Conservation (phyloP, 495 filamentous ascomycete genomes). For the Hypoxylon lienhwacheense region DNA sequence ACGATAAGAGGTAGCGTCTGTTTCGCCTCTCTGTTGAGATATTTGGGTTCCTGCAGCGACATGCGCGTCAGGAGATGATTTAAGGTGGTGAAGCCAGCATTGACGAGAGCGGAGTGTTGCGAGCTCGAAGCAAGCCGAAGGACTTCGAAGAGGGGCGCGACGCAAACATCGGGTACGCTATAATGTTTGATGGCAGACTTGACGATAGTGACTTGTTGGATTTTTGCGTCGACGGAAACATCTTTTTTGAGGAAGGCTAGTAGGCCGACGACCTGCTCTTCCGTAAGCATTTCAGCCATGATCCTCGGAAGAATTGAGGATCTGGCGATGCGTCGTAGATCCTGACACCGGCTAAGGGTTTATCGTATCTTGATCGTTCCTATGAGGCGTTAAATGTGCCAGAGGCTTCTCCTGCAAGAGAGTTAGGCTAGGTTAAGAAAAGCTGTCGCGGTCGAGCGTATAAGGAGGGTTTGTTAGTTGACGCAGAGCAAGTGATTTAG, state of each 20-base stretch:
- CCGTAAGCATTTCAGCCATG: conserved; percentile 61
- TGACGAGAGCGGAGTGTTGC: conserved; percentile 68
- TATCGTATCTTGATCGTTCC: conserved; percentile 11
- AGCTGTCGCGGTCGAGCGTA: conserved; percentile 7
- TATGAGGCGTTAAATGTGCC: no score
- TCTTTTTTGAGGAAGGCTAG: conserved; percentile 69
- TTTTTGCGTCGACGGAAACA: conserved; percentile 67
- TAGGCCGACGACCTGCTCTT: conserved; percentile 66
- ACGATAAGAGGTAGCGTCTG: conserved; percentile 71
- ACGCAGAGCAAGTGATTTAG: conserved; percentile 1
- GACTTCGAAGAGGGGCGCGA: conserved; percentile 72
- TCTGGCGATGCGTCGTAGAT: conserved; percentile 18
- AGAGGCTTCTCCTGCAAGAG: no score
- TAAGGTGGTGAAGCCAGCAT: conserved; percentile 79
- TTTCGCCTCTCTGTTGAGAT: conserved; percentile 63
- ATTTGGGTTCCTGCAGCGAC: conserved; percentile 74
- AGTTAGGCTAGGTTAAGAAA: background rate
- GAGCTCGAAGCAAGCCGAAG: conserved; percentile 67
- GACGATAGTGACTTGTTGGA: conserved; percentile 67
- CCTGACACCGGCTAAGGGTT: background rate
- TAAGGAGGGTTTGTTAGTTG: conserved; percentile 9
- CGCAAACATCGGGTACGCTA: conserved; percentile 74
- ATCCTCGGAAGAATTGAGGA: conserved; percentile 31
- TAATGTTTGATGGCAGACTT: conserved; percentile 89
- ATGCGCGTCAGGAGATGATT: conserved; percentile 83